phyloP scores from a whole-genome alignment of 352 stramenopile genomes.

The Globisporangium takayamanum region DNA sequence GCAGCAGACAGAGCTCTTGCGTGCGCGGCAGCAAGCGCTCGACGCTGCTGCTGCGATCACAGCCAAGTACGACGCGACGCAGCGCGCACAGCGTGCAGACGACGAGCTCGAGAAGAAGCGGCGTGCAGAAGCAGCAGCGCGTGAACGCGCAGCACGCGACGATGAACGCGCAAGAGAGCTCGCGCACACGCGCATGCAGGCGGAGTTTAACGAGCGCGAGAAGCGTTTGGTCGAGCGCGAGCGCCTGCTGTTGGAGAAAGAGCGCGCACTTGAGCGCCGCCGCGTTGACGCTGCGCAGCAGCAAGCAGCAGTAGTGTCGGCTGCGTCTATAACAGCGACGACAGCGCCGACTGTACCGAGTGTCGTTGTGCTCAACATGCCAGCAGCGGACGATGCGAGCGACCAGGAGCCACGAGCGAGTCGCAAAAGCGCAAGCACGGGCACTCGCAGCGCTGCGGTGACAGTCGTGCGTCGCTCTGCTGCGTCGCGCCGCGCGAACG shows the following conservation, averaged over 20 bases:
- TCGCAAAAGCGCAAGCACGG: slow-evolving; percentile 9
- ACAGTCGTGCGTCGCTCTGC: no score
- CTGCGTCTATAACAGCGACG: background rate
- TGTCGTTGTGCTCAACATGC: slow-evolving; percentile 60
- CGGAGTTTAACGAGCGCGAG: slow-evolving; percentile 54
- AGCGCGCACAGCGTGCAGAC: slow-evolving; percentile 22
- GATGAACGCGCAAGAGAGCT: slow-evolving; percentile 28
- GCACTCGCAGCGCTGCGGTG: background rate
- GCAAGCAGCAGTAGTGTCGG: slow-evolving; percentile 3
- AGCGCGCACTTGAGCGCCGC: slow-evolving; percentile 28
- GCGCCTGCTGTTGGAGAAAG: slow-evolving; percentile 32
- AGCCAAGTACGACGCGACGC: slow-evolving; percentile 44
- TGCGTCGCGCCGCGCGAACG: no score
- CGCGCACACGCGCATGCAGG: slow-evolving; percentile 29
- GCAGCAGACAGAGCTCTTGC: slow-evolving; percentile 48
- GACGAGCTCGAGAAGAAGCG: slow-evolving; percentile 28
- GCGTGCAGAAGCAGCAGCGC: slow-evolving; percentile 20
- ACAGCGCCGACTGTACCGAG: slow-evolving; percentile 18
- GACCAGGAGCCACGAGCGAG: slow-evolving; percentile 13
- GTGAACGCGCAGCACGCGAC: slow-evolving; percentile 36
- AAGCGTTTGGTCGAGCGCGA: slow-evolving; percentile 44
- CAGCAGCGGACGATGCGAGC: slow-evolving; percentile 28
- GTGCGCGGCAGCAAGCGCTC: slow-evolving; percentile 38
- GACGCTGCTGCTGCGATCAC: slow-evolving; percentile 39
- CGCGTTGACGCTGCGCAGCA: slow-evolving; percentile 10